These are phyloP conservation scores for Paxillus ammoniavirescens DNA, from an alignment of 768 basidiomycete species.

Conservation along the genomic window DNA sequence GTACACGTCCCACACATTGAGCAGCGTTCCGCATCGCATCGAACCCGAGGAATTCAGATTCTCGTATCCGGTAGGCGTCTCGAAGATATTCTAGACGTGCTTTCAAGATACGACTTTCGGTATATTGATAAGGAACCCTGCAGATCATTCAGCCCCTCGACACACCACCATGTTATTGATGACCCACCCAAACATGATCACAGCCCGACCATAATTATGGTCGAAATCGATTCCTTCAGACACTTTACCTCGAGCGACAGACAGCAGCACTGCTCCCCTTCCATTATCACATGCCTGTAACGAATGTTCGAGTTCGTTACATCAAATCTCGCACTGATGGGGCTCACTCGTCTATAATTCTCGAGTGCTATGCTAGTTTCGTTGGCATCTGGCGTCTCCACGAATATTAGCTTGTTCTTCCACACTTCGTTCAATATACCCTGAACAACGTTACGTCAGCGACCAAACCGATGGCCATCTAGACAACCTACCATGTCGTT, in stretches of 20 bases:
- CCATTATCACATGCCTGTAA: slow-evolving; percentile 95
- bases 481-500: slow-evolving; percentile 89
- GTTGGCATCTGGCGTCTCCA: slow-evolving; percentile 98
- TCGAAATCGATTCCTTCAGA: slow-evolving; percentile 99
- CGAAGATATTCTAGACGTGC: slow-evolving; percentile 96
- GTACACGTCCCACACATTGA: slow-evolving; percentile 95
- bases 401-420: slow-evolving; percentile 99
- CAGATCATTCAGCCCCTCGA: slow-evolving; percentile 1
- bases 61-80: slow-evolving; percentile 97
- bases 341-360: slow-evolving; percentile 85
- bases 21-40: slow-evolving; percentile 99
- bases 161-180: not conserved
- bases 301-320: not conserved
- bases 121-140: slow-evolving; percentile 96
- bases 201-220: slow-evolving; percentile 97
- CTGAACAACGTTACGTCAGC: slow-evolving; percentile 40
- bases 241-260: slow-evolving; percentile 97
- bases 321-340: too few species aligned
- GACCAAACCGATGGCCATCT: not conserved
- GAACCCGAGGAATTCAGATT: slow-evolving; percentile 98
- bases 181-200: slow-evolving; percentile 97
- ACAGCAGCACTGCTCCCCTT: slow-evolving; percentile 91
- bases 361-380: slow-evolving; percentile 98
- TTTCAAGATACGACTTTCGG: slow-evolving; percentile 95
- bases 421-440: slow-evolving; percentile 98